Conservation (phyloP, 208 protist genomes). For the Porcisia deanei region DNA sequence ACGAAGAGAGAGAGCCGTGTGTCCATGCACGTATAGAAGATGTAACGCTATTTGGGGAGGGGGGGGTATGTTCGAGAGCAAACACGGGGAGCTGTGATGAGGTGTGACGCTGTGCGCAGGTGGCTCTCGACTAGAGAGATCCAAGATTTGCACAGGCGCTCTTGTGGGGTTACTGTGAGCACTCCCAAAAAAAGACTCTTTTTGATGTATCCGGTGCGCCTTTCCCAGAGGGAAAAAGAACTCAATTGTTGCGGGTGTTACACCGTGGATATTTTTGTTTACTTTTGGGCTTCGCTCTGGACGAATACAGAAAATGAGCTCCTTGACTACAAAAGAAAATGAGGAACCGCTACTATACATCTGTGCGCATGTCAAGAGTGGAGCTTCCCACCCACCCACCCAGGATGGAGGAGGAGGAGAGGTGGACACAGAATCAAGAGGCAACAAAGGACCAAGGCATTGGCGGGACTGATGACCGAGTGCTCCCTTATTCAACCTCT, state of each 20-base stretch:
- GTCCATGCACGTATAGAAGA: neutral
- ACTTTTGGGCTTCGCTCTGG: neutral
- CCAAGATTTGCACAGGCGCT: neutral
- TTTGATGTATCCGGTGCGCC: neutral
- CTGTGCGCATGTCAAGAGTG: neutral
- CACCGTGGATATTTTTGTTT: neutral
- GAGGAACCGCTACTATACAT: slow-evolving; percentile 10
- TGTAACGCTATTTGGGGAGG: neutral
- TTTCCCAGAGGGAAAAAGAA: neutral
- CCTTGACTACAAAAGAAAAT: neutral
- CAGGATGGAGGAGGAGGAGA: neutral
- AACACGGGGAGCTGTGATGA: neutral
- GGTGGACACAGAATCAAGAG: neutral
- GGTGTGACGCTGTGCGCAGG: neutral
- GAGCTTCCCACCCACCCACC: neutral
- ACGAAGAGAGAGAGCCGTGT: neutral
- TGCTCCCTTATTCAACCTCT: neutral
- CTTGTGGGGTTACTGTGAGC: no score
- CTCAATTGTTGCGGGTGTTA: neutral
- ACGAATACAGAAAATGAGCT: neutral
- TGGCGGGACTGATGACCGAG: neutral
- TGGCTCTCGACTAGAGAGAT: neutral
- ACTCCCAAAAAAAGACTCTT: neutral
- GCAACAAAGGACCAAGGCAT: neutral
- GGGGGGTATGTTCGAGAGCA: neutral